These are phyloP conservation scores for Diaporthe australafricana DNA, from an alignment of 2,329 filamentous ascomycete genomes.

Conservation along the genomic window DNA sequence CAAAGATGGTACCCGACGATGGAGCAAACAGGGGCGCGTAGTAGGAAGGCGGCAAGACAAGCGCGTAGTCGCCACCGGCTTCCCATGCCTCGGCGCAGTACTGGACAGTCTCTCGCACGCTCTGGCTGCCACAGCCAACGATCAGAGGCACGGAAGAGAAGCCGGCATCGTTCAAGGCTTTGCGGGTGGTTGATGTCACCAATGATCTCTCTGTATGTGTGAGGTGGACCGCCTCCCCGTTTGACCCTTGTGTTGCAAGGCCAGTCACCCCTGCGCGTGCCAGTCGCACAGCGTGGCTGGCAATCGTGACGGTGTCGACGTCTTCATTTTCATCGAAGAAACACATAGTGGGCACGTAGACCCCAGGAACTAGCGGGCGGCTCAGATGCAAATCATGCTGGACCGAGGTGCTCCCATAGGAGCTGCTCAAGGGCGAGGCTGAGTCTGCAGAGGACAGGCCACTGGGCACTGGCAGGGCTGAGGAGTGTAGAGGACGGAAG, in stretches of 20 bases:
- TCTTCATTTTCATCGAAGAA: conserved; percentile 78
- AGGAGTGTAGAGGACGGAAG: conserved; percentile 48
- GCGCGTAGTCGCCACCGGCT: conserved; percentile 79
- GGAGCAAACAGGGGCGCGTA: conserved; percentile 76
- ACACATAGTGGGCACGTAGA: conserved; percentile 80
- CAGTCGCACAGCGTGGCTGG: conserved; percentile 74
- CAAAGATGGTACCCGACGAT: conserved; percentile 69
- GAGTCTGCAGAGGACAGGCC: conserved; percentile 45
- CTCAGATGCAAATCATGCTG: conserved; percentile 47
- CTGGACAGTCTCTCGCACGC: conserved; percentile 77
- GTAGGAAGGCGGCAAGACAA: conserved; percentile 82
- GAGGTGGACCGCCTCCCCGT: conserved; percentile 85
- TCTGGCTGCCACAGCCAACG: conserved; percentile 80
- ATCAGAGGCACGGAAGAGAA: conserved; percentile 77
- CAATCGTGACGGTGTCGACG: conserved; percentile 71
- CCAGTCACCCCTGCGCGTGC: conserved; percentile 79
- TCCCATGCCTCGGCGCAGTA: conserved; percentile 76
- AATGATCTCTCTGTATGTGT: conserved; percentile 76
- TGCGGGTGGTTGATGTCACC: conserved; percentile 77
- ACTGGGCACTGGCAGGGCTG: conserved; percentile 44
- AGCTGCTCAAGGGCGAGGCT: conserved; percentile 54
- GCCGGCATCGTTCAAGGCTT: conserved; percentile 75
- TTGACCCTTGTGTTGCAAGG: conserved; percentile 82
- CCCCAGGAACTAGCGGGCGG: conserved; percentile 58
- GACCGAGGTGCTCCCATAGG: conserved; percentile 53